Evolutionary conservation across 352 stramenopile species (phyloP).

Genomic region (Globisporangium nagaii): DNA sequence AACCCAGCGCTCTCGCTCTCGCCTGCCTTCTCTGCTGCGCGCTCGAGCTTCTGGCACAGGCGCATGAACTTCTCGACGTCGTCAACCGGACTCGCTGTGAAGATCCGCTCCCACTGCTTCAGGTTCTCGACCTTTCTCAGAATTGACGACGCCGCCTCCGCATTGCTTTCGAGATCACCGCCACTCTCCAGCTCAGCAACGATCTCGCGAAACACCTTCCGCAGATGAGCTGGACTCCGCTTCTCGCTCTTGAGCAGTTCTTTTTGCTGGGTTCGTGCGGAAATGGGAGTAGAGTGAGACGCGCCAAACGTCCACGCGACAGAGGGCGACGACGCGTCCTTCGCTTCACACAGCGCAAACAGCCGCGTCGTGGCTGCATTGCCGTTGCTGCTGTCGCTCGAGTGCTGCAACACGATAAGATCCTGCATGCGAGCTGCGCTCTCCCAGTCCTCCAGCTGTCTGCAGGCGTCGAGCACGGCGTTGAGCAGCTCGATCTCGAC

Average conservation of each 20-base stretch:
- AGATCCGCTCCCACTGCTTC: slow-evolving; percentile 14
- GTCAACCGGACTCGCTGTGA: neutral
- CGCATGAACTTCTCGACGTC: slow-evolving; percentile 10
- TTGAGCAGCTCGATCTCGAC: slow-evolving; percentile 19
- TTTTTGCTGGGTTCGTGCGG: slow-evolving; percentile 2
- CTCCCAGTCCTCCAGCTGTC: slow-evolving; percentile 33
- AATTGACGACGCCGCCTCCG: neutral
- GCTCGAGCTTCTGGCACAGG: slow-evolving; percentile 2
- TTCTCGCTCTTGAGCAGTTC: slow-evolving; percentile 8
- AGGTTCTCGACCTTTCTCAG: slow-evolving; percentile 1
- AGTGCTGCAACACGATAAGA: neutral
- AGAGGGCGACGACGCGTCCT: neutral
- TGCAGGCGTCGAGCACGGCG: slow-evolving; percentile 45
- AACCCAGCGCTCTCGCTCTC: neutral
- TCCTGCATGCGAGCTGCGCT: slow-evolving; percentile 13
- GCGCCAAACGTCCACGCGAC: slow-evolving; percentile 9
- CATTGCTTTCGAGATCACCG: too few species aligned
- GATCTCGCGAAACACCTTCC: neutral
- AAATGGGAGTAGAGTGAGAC: slow-evolving; percentile 1
- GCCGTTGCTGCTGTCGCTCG: neutral
- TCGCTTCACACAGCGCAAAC: slow-evolving; percentile 1
- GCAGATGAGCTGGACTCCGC: neutral
- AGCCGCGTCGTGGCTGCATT: neutral
- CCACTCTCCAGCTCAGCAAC: neutral
- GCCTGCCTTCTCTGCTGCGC: neutral